These are phyloP conservation scores for Puccinia horiana DNA, from an alignment of 1,284 basidiomycete species.

Conservation along the genomic window DNA sequence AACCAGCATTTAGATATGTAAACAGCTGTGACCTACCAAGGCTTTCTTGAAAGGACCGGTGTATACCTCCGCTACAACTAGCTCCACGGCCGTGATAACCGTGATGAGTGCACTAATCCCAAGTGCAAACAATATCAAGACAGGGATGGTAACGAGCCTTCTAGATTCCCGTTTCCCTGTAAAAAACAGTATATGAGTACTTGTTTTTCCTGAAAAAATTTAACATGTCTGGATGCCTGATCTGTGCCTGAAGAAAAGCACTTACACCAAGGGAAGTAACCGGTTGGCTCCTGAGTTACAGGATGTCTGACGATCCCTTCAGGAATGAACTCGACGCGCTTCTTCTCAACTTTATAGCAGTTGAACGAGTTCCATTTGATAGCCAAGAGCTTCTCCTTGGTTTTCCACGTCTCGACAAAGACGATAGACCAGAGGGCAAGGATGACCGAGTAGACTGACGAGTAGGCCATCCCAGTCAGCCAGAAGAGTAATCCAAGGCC, in stretches of 20 bases:
- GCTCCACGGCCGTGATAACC: conserved; percentile 41
- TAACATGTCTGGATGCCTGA: too few species aligned
- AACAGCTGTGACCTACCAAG: conserved; percentile 8
- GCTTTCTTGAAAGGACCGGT: conserved; percentile 78
- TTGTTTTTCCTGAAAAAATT: not conserved
- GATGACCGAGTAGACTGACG: conserved; percentile 73
- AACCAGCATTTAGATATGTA: not conserved
- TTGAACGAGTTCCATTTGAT: conserved; percentile 77
- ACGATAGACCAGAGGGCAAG: conserved; percentile 76
- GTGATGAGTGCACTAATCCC: conserved; percentile 36
- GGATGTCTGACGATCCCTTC: conserved; percentile 53
- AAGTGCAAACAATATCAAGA: conserved; percentile 32
- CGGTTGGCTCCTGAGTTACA: conserved; percentile 51
- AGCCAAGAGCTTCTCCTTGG: conserved; percentile 75
- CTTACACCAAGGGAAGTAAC: conserved; percentile 50
- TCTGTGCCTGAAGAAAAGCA: too few species aligned
- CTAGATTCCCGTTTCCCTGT: conserved; percentile 43
- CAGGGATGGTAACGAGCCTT: conserved; percentile 36
- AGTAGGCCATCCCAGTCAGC: conserved; percentile 66
- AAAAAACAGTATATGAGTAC: not conserved
- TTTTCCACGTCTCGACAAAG: conserved; percentile 87
- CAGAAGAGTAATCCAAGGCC: conserved; percentile 67
- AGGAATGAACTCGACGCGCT: conserved; percentile 67
- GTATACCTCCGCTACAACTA: conserved; percentile 75
- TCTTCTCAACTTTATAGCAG: conserved; percentile 73